Evolutionary conservation across 441 rosid species (phyloP), one percentile per base, ranked within the genome.

Genomic region (Viola pubescens): DNA sequence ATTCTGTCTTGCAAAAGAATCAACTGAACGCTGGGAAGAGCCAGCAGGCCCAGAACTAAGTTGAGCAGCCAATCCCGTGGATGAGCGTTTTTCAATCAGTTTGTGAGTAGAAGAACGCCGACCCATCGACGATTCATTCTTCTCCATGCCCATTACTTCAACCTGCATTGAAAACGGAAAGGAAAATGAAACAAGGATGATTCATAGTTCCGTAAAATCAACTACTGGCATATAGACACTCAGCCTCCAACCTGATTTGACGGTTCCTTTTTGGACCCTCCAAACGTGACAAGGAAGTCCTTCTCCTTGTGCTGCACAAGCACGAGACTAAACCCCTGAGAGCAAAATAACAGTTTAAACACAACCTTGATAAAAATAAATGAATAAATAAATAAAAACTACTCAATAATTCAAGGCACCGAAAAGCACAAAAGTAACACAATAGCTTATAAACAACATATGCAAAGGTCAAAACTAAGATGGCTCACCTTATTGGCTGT

Each of bases 231-330:
- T 39, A 59, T 58, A 54, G 26, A 57, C 59, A 54, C 52, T 61
- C 49, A 69, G 64, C 52, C 67, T 56, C 65, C 14, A 59, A 94
- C 99, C 99, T 94, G 97, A 78, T 86, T 85, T 26, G 94, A 85
- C 48, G 87, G 87, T 73, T 94, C 97, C 72, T 90, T 94, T 71
- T 68, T 86, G 45, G 67, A 73, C 61, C 99, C 97, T 59, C 97
- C 97, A 60, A 90, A 90, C 46, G 99, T 94, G 72, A 94, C 95
- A 7, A 94, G 99, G 69, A 81, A 79, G 75, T 86, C 96, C 68
- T 86, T 86, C 54, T 86, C 99, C 72, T 88, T 90, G 78, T 90
- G 95, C 67, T 85, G 92, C 62, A 83, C 84, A 67, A 82, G 86
- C 65, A 86, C 96, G 56, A 94, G 75, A 73, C 94, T 90, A 69